phyloP scores from a whole-genome alignment of 257 asterid species.

The Forsythia viridissima region DNA sequence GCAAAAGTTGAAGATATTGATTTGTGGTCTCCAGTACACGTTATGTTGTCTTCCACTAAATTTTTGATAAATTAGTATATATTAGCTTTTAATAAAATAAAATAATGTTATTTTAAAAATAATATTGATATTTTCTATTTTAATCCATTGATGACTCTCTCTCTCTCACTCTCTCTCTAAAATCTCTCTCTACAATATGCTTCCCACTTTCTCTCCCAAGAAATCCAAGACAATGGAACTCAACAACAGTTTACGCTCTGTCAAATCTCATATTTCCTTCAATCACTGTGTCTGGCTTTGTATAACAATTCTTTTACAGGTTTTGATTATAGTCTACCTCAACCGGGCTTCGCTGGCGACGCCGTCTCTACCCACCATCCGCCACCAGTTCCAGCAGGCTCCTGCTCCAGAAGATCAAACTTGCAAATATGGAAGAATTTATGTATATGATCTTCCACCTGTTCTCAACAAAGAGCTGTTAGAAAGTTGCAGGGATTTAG shows the following conservation, averaged over 20 bases:
- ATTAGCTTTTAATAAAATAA: too few relatives aligned
- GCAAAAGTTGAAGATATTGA: neutral
- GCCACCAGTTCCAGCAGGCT: neutral
- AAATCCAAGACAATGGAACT: conserved; percentile 14
- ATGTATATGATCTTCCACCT: conserved; percentile 51
- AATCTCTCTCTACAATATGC: neutral
- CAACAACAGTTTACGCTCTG: conserved; percentile 6
- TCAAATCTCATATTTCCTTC: conserved; percentile 23
- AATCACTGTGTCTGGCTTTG: conserved; percentile 19
- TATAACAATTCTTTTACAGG: conserved; percentile 18
- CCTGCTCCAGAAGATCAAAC: conserved; percentile 4
- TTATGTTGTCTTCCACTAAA: neutral
- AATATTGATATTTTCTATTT: too few relatives aligned
- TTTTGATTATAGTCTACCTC: conserved; percentile 23
- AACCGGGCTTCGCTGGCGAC: conserved; percentile 30
- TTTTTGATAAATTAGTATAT: too few relatives aligned
- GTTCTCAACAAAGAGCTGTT: conserved; percentile 41
- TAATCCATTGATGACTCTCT: too few relatives aligned
- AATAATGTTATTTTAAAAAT: too few relatives aligned
- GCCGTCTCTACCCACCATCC: conserved; percentile 1
- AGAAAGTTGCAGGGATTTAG: conserved; percentile 40
- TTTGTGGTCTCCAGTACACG: too few relatives aligned
- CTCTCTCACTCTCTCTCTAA: neutral
- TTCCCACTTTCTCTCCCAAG: neutral
- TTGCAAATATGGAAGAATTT: conserved; percentile 51